Base-by-base conservation (phyloP, 495 filamentous ascomycete species). In the Penicillium waksmanii region DNA sequence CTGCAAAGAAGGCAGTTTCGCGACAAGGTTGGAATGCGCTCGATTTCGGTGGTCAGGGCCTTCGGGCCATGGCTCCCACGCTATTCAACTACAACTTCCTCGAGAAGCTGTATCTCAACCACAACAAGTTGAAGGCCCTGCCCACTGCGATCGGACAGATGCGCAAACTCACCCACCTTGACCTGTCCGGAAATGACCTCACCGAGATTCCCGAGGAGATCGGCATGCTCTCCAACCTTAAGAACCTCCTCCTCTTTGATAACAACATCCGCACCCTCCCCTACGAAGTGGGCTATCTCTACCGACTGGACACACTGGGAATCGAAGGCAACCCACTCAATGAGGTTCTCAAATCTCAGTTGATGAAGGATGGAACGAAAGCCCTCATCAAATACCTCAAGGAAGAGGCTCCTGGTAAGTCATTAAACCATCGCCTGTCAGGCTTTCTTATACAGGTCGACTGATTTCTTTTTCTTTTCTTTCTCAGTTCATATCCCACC, bases 171-270 rank as follows among this genome's bases (percentile, higher is more conserved):
- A 87, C 80, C 15, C 82, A 89, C 61, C 84, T 99, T 25, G 93
- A 99, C 73, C 80, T 93, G 5, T 97, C 96, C 0, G 83, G 88
- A 70, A 99, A 99, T 66, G 82, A 92, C 17, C 78, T 99, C 21
- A 84, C 80, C 8, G 87, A 90, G 66, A 79, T 99, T 8, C 95
- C 95, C 6, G 85, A 90, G 17, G 94, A 99, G 80, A 85, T 98
- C 52, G 96, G 95, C 62, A 98, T 98, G 93, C 89, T 97, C 58
- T 91, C 91, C 42, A 91, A 89, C 61, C 77, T 99, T 51, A 88
- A 87, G 68, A 83, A 84, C 42, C 81, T 99, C 1, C 76, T 89
- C 19, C 77, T 96, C 3, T 97, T 96, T 69, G 91, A 97, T 72
- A 99, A 99, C 71, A 79, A 88, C 47, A 87, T 99, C 53, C 84